Conservation (phyloP, 2,329 filamentous ascomycete species). For the Colletotrichum nymphaeae region DNA sequence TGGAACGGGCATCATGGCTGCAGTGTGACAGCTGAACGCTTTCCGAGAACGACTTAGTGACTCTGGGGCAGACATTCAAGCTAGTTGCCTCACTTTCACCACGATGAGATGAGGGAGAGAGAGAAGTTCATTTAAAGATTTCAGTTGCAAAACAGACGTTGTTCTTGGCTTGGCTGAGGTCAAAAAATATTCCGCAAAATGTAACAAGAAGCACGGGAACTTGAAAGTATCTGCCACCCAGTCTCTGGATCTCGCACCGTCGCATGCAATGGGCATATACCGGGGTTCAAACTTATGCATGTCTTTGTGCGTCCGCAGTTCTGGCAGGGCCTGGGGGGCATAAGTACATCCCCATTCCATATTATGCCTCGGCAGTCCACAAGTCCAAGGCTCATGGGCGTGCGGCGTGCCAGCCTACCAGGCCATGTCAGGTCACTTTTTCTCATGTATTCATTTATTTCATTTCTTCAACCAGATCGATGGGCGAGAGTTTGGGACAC, state of each 20-base stretch:
- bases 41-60: neutral
- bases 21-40: neutral
- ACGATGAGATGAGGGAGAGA: neutral
- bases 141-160: neutral
- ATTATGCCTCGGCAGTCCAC: conserved; percentile 4
- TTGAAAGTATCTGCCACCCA: neutral
- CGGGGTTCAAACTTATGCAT: conserved; percentile 4
- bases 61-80: neutral
- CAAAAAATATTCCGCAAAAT: neutral
- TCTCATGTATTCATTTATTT: neutral
- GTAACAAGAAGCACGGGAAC: neutral
- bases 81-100: neutral
- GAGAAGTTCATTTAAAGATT: neutral
- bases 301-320: conserved; percentile 3
- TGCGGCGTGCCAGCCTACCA: too few species aligned
- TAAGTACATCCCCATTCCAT: neutral
- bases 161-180: neutral
- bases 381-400: neutral
- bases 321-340: neutral
- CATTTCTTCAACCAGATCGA: neutral
- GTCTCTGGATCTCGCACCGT: neutral
- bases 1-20: conserved; percentile 16
- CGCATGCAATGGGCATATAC: neutral
- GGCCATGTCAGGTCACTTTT: neutral
- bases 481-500: neutral